Base-by-base conservation (phyloP, 2,329 filamentous ascomycete genomes). In the Domatiomyces globalis region DNA sequence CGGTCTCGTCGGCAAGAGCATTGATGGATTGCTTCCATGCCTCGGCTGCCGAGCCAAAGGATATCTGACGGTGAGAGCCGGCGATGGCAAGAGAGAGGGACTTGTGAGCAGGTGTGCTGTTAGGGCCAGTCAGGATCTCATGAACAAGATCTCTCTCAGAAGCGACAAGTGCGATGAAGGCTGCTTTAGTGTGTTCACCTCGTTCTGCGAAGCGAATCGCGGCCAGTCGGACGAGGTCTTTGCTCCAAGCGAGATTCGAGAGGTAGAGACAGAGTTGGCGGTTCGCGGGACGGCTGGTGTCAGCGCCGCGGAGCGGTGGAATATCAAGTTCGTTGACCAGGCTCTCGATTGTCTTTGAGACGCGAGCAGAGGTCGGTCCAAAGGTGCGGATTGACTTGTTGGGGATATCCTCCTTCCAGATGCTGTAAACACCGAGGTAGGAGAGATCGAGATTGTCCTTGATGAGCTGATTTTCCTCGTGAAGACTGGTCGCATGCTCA, bases 1-100 rank as follows among this genome's bases (percentile, higher is more conserved):
- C 73, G 8, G 79, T 73, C 58, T 81, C 77, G 54, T 78, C 77
- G 20, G 76, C 75, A 65, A 83, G 79, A 67, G 79, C 80, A 9
- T 71, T 67, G 56, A 79, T 81, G 44, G 79, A 76, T 54, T 80
- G 75, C 56, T 77, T 72, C 69, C 81, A 81, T 46, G 78, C 76
- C 29, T 74, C 67, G 51, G 77, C 77, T 27, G 74, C 12, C 9
- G 33, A 39, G 33, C 33, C 33, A 39, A 39, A 39, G 33, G 33
- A 39, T 39, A 39, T 39, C 12, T 39, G 33, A 39, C 33, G 33
- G 15, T 39, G 33, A 5, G 68, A 66, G 17, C 71, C 69, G 5
- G 70, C 69, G 52, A 75, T 70, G 8, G 71, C 72, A 67, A 75
- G 72, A 1, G 81, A 72, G 15, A 77, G 71, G 50, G 78, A 73